Conservation (phyloP, 2,329 filamentous ascomycete genomes). For the Dothidotthia symphoricarpi region DNA sequence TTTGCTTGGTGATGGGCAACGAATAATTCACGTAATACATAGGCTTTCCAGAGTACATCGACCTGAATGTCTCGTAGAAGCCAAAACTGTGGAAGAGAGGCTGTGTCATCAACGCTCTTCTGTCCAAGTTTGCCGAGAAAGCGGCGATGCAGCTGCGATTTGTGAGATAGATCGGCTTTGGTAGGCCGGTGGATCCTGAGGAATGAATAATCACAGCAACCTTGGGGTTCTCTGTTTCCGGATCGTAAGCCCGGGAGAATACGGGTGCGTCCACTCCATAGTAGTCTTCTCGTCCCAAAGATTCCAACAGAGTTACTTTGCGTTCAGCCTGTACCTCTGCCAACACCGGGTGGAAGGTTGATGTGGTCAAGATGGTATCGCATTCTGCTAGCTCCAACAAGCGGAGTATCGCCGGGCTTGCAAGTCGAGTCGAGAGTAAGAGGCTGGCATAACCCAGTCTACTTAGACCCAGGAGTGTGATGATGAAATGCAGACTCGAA, state of each 20-base stretch:
- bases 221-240: conserved; percentile 38
- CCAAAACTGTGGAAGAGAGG: conserved; percentile 28
- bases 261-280: conserved; percentile 15
- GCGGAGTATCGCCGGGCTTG: conserved; percentile 51
- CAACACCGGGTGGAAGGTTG: conserved; percentile 17
- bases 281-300: conserved; percentile 26
- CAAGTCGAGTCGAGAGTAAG: conserved; percentile 55
- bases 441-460: conserved; percentile 57
- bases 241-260: conserved; percentile 21
- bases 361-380: conserved; percentile 22
- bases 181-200: conserved; percentile 60
- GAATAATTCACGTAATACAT: conserved; percentile 26
- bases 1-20: conserved; percentile 21
- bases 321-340: conserved; percentile 33
- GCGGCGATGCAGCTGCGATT: conserved; percentile 43
- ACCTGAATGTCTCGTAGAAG: conserved; percentile 25
- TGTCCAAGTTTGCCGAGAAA: conserved; percentile 18
- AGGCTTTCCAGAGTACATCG: conserved; percentile 24
- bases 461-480: conserved; percentile 55
- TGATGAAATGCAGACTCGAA: conserved; percentile 56
- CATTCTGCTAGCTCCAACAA: conserved; percentile 35
- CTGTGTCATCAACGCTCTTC: conserved; percentile 22
- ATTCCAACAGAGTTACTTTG: conserved; percentile 16
- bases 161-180: conserved; percentile 62
- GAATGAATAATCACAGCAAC: conserved; percentile 46